Percentiles rank a stretch among this genome's conserved stretches.
Conservation (phyloP, 371 early-diverging fungal genomes). For the Parasitella parasitica region DNA sequence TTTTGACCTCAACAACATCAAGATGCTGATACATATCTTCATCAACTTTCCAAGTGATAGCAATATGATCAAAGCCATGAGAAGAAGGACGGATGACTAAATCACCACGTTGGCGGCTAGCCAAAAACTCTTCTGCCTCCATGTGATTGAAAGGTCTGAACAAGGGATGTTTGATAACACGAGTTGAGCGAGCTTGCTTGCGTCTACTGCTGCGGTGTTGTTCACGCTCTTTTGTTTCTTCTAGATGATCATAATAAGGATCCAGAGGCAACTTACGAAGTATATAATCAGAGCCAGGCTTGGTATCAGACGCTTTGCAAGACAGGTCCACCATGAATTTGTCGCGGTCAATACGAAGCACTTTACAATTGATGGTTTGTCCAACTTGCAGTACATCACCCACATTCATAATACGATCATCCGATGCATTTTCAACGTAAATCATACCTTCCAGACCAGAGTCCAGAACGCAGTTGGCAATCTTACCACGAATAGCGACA, state of each 20-base stretch:
- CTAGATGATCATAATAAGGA: slow-evolving; percentile 66
- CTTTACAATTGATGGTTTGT: slow-evolving; percentile 71
- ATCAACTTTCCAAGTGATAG: slow-evolving; percentile 92
- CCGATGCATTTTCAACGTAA: slow-evolving; percentile 63
- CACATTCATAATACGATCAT: slow-evolving; percentile 60
- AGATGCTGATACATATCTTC: slow-evolving; percentile 87
- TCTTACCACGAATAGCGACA: slow-evolving; percentile 64
- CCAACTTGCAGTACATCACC: slow-evolving; percentile 64
- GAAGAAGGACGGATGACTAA: slow-evolving; percentile 94
- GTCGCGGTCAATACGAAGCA: slow-evolving; percentile 78
- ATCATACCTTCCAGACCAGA: slow-evolving; percentile 87
- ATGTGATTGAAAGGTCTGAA: slow-evolving; percentile 75
- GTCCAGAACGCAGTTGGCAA: slow-evolving; percentile 73
- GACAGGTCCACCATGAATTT: slow-evolving; percentile 78
- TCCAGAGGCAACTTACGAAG: slow-evolving; percentile 57
- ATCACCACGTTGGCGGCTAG: slow-evolving; percentile 70
- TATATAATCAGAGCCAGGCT: slow-evolving; percentile 46
- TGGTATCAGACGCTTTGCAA: slow-evolving; percentile 52
- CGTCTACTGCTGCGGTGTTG: slow-evolving; percentile 50
- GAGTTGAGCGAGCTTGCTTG: slow-evolving; percentile 47
- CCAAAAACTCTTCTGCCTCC: slow-evolving; percentile 77
- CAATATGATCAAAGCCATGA: slow-evolving; percentile 81
- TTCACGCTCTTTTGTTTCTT: slow-evolving; percentile 59
- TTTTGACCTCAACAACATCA: slow-evolving; percentile 78
- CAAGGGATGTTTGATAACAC: slow-evolving; percentile 80